Evolutionary conservation across 768 basidiomycete genomes (phyloP).

Genomic region (Paxillus rubicundulus): DNA sequence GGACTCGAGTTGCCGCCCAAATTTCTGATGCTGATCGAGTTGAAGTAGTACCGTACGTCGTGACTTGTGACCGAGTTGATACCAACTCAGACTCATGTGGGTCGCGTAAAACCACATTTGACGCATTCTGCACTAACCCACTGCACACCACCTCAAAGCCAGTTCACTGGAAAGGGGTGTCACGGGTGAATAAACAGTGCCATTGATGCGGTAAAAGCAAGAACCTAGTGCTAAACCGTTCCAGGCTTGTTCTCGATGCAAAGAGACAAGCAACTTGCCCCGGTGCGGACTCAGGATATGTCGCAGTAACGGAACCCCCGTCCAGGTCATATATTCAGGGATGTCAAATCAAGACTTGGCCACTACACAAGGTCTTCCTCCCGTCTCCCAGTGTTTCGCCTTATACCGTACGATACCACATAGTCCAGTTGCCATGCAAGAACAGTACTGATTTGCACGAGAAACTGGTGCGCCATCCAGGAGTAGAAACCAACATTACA

Average conservation of each 20-base stretch:
- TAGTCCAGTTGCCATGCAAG: neutral
- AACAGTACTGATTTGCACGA: neutral
- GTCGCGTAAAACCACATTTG: too few relatives aligned
- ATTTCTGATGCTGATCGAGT: too few relatives aligned
- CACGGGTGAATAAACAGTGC: slow-evolving; percentile 27
- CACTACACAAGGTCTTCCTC: neutral
- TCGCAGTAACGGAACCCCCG: too few relatives aligned
- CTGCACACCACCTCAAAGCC: slow-evolving; percentile 4
- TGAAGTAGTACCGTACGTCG: too few relatives aligned
- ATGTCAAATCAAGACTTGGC: slow-evolving; percentile 2
- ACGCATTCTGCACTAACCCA: too few relatives aligned
- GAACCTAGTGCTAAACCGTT: slow-evolving; percentile 22
- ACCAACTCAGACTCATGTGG: too few relatives aligned
- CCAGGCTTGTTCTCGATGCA: slow-evolving; percentile 25
- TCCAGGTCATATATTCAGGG: neutral
- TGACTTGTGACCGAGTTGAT: too few relatives aligned
- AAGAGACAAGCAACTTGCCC: slow-evolving; percentile 14
- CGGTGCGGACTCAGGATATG: too few relatives aligned
- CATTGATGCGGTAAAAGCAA: slow-evolving; percentile 31
- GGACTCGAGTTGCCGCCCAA: too few relatives aligned
- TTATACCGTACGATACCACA: too few relatives aligned
- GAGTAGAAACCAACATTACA: neutral
- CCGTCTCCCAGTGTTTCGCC: neutral
- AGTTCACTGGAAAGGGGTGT: slow-evolving; percentile 26
- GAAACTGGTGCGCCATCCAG: neutral